Percentiles rank a stretch among this genome's conserved stretches.
phyloP scores from a whole-genome alignment of 2,329 filamentous ascomycete species.

The Colletotrichum siamense region DNA sequence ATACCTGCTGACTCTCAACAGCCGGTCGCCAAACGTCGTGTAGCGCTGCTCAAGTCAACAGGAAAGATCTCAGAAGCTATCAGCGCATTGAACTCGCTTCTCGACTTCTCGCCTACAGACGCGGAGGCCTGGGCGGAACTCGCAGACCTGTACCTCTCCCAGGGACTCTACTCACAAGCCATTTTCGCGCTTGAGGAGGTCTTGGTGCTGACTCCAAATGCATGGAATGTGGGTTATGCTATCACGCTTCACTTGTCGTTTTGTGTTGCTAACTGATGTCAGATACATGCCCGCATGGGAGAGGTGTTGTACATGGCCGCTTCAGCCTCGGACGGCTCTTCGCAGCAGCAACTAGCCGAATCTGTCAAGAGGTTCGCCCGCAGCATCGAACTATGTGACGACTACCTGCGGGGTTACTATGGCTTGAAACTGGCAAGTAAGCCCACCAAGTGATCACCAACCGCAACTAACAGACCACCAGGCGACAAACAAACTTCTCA shows the following conservation, averaged over 20 bases:
- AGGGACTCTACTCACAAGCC: constrained; percentile 81
- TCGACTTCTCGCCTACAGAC: constrained; percentile 88
- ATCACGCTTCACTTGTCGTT: neutral
- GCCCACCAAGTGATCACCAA: neutral
- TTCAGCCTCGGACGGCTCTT: constrained; percentile 45
- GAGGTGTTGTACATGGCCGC: constrained; percentile 80
- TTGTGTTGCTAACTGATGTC: constrained; percentile 14
- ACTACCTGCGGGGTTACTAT: constrained; percentile 91
- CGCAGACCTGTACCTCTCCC: constrained; percentile 81
- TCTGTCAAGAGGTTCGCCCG: constrained; percentile 86
- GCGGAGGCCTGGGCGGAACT: constrained; percentile 94
- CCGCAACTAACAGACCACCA: constrained; percentile 27
- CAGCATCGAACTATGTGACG: constrained; percentile 91
- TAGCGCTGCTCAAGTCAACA: constrained; percentile 79
- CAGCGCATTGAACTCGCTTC: constrained; percentile 71
- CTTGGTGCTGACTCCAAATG: constrained; percentile 83
- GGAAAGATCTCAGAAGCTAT: constrained; percentile 76
- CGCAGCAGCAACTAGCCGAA: constrained; percentile 66
- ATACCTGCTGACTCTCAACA: constrained; percentile 44
- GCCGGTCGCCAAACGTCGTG: constrained; percentile 85
- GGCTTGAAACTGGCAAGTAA: constrained; percentile 78
- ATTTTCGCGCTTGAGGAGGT: constrained; percentile 92
- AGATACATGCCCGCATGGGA: constrained; percentile 87
- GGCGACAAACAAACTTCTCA: constrained; percentile 57
- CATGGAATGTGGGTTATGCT: constrained; percentile 80